Evolutionary conservation across 768 basidiomycete genomes (phyloP).

Genomic region (Kwoniella pini): DNA sequence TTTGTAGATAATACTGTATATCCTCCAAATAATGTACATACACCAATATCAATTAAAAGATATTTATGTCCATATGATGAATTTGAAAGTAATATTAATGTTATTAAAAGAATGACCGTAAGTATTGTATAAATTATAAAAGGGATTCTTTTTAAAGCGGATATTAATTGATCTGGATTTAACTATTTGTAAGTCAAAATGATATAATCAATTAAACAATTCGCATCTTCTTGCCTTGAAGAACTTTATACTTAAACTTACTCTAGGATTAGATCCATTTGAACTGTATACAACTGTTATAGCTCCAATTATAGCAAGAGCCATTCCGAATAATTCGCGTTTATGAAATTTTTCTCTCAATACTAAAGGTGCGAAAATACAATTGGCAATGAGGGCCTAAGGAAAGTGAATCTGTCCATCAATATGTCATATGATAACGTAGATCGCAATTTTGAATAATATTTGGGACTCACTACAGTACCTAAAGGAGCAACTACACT

Average conservation of each 20-base stretch:
- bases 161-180: slow-evolving; percentile 8
- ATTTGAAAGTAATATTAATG: slow-evolving; percentile 68
- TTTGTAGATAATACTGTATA: slow-evolving; percentile 95
- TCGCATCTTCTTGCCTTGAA: background rate
- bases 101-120: slow-evolving; percentile 63
- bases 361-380: slow-evolving; percentile 85
- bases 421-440: background rate
- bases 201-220: background rate
- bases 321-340: slow-evolving; percentile 59
- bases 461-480: slow-evolving; percentile 63
- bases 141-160: slow-evolving; percentile 13
- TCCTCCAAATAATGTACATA: slow-evolving; percentile 50
- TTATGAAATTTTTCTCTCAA: slow-evolving; percentile 70
- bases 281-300: slow-evolving; percentile 85
- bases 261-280: slow-evolving; percentile 66
- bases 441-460: background rate
- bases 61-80: slow-evolving; percentile 64
- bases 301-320: slow-evolving; percentile 81
- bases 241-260: slow-evolving; percentile 24
- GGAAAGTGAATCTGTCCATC: background rate
- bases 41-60: slow-evolving; percentile 81
- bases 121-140: slow-evolving; percentile 44
- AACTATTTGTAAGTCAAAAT: slow-evolving; percentile 7
- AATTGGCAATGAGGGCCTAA: slow-evolving; percentile 94
- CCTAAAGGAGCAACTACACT: slow-evolving; percentile 84